Evolutionary conservation across 352 stramenopile genomes (phyloP).

Genomic region (Phytophthora lateralis): DNA sequence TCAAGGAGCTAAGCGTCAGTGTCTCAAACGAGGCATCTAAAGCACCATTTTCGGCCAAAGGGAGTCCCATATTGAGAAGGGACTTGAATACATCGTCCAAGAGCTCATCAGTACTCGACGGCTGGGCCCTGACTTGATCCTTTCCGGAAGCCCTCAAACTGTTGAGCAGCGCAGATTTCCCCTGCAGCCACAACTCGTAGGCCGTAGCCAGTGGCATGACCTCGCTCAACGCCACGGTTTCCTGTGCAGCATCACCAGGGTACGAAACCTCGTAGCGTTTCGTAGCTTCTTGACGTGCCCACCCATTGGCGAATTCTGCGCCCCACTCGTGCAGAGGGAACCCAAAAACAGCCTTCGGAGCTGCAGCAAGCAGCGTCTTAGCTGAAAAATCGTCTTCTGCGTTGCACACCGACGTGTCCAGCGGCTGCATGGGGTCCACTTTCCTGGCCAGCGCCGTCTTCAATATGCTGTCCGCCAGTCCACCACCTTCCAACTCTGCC

Average conservation of each 20-base stretch:
- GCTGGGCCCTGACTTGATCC: background rate
- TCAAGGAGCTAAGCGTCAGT: slow-evolving; percentile 29
- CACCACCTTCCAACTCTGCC: slow-evolving; percentile 7
- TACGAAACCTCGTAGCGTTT: slow-evolving; percentile 29
- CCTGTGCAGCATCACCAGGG: background rate
- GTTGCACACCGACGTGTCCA: slow-evolving; percentile 28
- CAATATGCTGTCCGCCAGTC: slow-evolving; percentile 31
- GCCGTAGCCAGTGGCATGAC: slow-evolving; percentile 35
- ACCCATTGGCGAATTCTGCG: slow-evolving; percentile 32
- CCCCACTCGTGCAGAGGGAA: slow-evolving; percentile 37
- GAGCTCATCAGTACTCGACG: slow-evolving; percentile 18
- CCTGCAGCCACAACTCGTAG: slow-evolving; percentile 40
- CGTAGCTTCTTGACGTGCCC: slow-evolving; percentile 15
- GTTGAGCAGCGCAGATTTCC: slow-evolving; percentile 19
- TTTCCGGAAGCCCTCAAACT: slow-evolving; percentile 6
- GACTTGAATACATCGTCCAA: slow-evolving; percentile 21
- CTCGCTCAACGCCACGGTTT: slow-evolving; percentile 9
- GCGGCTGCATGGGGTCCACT: slow-evolving; percentile 30
- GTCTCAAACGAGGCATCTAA: slow-evolving; percentile 35
- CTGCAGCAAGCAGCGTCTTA: slow-evolving; percentile 20
- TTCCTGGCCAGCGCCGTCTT: slow-evolving; percentile 32
- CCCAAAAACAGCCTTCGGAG: slow-evolving; percentile 36
- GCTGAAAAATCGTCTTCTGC: slow-evolving; percentile 7
- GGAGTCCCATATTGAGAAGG: slow-evolving; percentile 14
- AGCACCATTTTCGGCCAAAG: slow-evolving; percentile 15